These are phyloP conservation scores for Zymoseptoria ardabiliae DNA, from an alignment of 2,329 filamentous ascomycete species.

Conservation along the genomic window DNA sequence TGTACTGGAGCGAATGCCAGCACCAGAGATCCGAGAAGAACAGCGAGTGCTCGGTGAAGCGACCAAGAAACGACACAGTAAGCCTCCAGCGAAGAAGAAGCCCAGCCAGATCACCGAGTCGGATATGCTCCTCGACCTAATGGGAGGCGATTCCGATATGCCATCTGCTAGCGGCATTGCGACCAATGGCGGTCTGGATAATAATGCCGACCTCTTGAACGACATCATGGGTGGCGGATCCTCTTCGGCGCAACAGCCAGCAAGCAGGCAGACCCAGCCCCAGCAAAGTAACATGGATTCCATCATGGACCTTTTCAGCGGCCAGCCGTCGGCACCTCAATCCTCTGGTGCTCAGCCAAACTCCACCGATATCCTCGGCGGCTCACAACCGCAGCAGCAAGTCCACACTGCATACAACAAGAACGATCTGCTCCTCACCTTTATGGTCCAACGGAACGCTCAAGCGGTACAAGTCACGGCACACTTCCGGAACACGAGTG, in stretches of 20 bases:
- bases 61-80: slow-evolving; percentile 41
- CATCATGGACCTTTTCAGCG: slow-evolving; percentile 86
- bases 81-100: slow-evolving; percentile 64
- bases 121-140: slow-evolving; percentile 84
- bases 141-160: slow-evolving; percentile 60
- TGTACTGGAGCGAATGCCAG: slow-evolving; percentile 94
- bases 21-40: slow-evolving; percentile 93
- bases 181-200: slow-evolving; percentile 51
- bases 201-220: slow-evolving; percentile 77
- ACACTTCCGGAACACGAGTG: slow-evolving; percentile 64
- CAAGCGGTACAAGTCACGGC: slow-evolving; percentile 76
- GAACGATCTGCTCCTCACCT: slow-evolving; percentile 72
- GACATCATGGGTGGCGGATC: slow-evolving; percentile 75
- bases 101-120: slow-evolving; percentile 79
- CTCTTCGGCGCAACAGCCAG: slow-evolving; percentile 41
- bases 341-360: slow-evolving; percentile 28
- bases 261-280: slow-evolving; percentile 17
- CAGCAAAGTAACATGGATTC: slow-evolving; percentile 40
- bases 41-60: slow-evolving; percentile 83
- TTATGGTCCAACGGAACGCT: slow-evolving; percentile 76
- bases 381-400: slow-evolving; percentile 33
- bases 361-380: slow-evolving; percentile 36
- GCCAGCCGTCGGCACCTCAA: slow-evolving; percentile 29
- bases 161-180: slow-evolving; percentile 51
- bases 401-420: slow-evolving; percentile 74